A percentile compares a stretch with the other conserved stretches of the same genome.
These are phyloP conservation scores for Leccinum subgranulosum DNA, from an alignment of 768 basidiomycete species.

Conservation along the genomic window DNA sequence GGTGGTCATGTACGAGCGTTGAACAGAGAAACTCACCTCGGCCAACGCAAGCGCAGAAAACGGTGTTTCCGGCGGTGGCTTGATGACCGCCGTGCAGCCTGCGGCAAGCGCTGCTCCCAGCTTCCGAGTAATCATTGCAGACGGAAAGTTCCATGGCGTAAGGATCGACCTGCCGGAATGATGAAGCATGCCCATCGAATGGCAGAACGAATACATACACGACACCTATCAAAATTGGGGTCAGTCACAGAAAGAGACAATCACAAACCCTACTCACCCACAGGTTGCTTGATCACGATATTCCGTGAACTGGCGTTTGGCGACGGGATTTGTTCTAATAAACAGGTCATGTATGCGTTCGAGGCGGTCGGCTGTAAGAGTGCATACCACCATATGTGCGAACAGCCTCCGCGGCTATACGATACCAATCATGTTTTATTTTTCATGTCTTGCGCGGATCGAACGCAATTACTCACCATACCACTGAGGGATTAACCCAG, in stretches of 20 bases:
- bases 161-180: slow-evolving; percentile 57
- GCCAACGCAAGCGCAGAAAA: slow-evolving; percentile 88
- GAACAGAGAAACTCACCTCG: slow-evolving; percentile 51
- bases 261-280: slow-evolving; percentile 50
- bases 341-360: neutral
- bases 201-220: slow-evolving; percentile 35
- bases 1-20: neutral
- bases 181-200: neutral
- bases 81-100: slow-evolving; percentile 95
- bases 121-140: slow-evolving; percentile 93
- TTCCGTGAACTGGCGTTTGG: slow-evolving; percentile 68
- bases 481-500: slow-evolving; percentile 51
- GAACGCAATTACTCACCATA: slow-evolving; percentile 50
- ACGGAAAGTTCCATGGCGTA: slow-evolving; percentile 94
- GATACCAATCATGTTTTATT: neutral
- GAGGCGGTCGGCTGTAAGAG: neutral
- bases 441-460: neutral
- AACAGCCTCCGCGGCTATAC: slow-evolving; percentile 84
- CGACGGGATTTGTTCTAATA: slow-evolving; percentile 78
- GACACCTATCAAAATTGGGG: slow-evolving; percentile 34
- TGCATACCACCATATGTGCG: slow-evolving; percentile 81
- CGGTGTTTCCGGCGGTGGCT: slow-evolving; percentile 93
- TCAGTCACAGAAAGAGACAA: slow-evolving; percentile 33
- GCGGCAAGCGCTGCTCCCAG: slow-evolving; percentile 87
- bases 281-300: slow-evolving; percentile 89